phyloP scores from a whole-genome alignment of 2,329 filamentous ascomycete species.

The Talaromyces sp. region DNA sequence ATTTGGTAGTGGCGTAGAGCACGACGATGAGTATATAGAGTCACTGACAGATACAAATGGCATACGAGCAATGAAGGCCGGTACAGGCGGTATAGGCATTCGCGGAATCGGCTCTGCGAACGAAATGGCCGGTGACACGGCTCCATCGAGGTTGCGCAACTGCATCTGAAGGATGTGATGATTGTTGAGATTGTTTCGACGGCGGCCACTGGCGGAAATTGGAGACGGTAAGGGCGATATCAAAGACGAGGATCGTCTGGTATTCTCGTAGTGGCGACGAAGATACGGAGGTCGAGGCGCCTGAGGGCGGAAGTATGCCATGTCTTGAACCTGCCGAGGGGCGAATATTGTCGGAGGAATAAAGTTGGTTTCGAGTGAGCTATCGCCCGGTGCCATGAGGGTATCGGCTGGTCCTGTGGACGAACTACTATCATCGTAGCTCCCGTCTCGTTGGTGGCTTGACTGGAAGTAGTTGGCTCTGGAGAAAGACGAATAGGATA shows the following conservation, averaged over 20 bases:
- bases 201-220: neutral
- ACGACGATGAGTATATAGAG: constrained; percentile 24
- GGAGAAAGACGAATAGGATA: neutral
- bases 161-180: neutral
- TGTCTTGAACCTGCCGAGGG: neutral
- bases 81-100: constrained; percentile 5
- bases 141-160: constrained; percentile 7
- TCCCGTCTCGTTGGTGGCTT: constrained; percentile 5
- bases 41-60: constrained; percentile 21
- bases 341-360: constrained; percentile 7
- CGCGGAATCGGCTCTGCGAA: constrained; percentile 7
- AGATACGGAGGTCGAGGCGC: constrained; percentile 13
- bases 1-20: constrained; percentile 16
- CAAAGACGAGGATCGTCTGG: neutral
- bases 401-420: constrained; percentile 12
- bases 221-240: neutral
- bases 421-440: neutral
- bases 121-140: neutral
- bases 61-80: constrained; percentile 13
- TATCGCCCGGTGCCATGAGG: constrained; percentile 8
- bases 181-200: neutral
- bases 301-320: constrained; percentile 9
- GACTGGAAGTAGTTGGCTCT: neutral
- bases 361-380: constrained; percentile 14
- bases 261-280: constrained; percentile 10